Evolutionary conservation across 768 basidiomycete species (phyloP), one percentile per base, ranked within the genome.

Genomic region (Austroboletus eburneus): DNA sequence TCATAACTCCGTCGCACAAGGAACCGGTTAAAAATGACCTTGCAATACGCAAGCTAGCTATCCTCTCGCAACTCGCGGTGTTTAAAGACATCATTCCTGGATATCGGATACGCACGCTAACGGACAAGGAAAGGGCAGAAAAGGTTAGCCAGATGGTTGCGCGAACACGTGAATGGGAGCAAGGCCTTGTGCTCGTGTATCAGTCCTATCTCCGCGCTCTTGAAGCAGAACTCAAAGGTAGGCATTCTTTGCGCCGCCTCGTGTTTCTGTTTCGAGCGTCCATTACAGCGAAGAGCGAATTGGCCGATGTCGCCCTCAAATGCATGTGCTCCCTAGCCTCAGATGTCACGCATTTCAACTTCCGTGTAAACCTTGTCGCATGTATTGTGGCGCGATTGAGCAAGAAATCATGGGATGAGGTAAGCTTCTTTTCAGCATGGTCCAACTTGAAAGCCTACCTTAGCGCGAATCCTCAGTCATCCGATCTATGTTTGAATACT

Each of bases 1-100:
- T 98, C 18, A 75, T 83, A 3, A 80, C 85, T 2, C 77, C 81
- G 2, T 72, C 82, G 3, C 83, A 85, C 49, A 74, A 80, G 14
- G 79, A 84, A 24, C 83, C 87, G 3, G 72, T 97, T 8, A 58
- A 69, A 16, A 94, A 97, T 56, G 93, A 97, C 55, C 65, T 74
- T 16, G 69, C 87, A 25, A 87, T 99, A 53, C 82, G 95, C 51
- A 89, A 89, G 62, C 72, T 98, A 32, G 88, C 95, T 3, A 77
- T 94, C 39, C 71, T 97, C 33, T 95, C 92, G 12, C 86, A 95
- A 59, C 73, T 97, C 24, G 88, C 93, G 22, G 90, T 98, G 10
- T 96, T 91, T 76, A 93, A 91, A 62, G 96, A 99, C 65, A 80
- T 97, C 52, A 83, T 97, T 34, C 96, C 96, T 21, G 91, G 91